phyloP scores from a whole-genome alignment of 164 flowering plant species.

The Nelumbo lutea region DNA sequence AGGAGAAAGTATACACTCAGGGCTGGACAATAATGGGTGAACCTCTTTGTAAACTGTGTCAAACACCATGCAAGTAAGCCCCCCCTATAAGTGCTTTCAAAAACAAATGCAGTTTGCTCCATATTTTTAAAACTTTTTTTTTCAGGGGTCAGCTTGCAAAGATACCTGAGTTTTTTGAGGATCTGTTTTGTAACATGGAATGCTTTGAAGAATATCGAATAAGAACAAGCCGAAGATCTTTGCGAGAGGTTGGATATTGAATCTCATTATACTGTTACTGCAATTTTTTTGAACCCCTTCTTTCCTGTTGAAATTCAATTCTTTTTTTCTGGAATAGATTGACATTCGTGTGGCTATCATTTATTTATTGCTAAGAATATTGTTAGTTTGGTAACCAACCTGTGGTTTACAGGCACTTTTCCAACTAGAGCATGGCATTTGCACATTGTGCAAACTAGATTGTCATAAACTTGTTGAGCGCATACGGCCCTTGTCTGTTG shows the following conservation, averaged over 20 bases:
- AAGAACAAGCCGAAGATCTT: slow-evolving; percentile 66
- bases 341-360: not conserved
- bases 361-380: not conserved
- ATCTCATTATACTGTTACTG: not conserved
- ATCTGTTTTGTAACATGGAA: slow-evolving; percentile 69
- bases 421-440: slow-evolving; percentile 75
- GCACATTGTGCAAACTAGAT: slow-evolving; percentile 71
- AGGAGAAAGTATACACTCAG: slow-evolving; percentile 63
- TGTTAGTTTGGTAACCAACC: not conserved
- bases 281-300: not conserved
- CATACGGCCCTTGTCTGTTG: slow-evolving; percentile 54
- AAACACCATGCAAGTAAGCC: slow-evolving; percentile 71
- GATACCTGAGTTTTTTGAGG: slow-evolving; percentile 79
- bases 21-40: slow-evolving; percentile 63
- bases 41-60: slow-evolving; percentile 97
- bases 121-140: slow-evolving; percentile 4
- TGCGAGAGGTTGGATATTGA: slow-evolving; percentile 60
- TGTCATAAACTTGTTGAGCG: slow-evolving; percentile 71
- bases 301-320: not conserved
- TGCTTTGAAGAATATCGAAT: slow-evolving; percentile 80
- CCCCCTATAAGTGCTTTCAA: not conserved
- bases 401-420: slow-evolving; percentile 65
- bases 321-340: not conserved
- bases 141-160: slow-evolving; percentile 69
- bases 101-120: not conserved